phyloP scores from a whole-genome alignment of 1,284 basidiomycete genomes.

The Xerocomus minutiporus region DNA sequence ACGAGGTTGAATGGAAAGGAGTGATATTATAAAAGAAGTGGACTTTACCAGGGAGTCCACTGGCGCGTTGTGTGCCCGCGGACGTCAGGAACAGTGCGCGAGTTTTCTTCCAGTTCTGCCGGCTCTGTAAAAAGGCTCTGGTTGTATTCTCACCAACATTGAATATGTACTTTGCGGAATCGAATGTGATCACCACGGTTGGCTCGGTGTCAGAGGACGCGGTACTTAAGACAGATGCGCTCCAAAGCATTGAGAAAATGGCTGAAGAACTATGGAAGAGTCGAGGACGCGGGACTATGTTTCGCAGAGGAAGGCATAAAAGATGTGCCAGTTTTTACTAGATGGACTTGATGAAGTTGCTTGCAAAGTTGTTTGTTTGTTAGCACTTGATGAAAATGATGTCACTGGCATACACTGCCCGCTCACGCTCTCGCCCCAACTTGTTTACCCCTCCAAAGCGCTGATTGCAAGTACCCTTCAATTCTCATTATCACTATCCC shows the following conservation, averaged over 20 bases:
- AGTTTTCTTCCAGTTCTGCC: slow-evolving; percentile 58
- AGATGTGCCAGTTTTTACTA: no score
- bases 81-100: slow-evolving; percentile 73
- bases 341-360: no score
- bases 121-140: slow-evolving; percentile 67
- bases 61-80: slow-evolving; percentile 53
- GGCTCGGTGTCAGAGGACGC: slow-evolving; percentile 76
- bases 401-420: no score
- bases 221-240: slow-evolving; percentile 50
- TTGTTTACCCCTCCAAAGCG: no score
- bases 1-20: neutral
- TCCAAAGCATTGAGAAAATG: slow-evolving; percentile 50
- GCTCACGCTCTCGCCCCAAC: no score
- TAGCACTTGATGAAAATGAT: no score
- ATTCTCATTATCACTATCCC: no score
- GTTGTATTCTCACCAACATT: slow-evolving; percentile 82
- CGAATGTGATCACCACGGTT: slow-evolving; percentile 68
- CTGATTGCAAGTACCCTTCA: no score
- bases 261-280: slow-evolving; percentile 19
- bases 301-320: slow-evolving; percentile 31
- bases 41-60: slow-evolving; percentile 66
- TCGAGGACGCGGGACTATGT: slow-evolving; percentile 19
- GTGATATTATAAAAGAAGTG: neutral
- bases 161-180: slow-evolving; percentile 79
- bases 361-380: no score